phyloP scores from a whole-genome alignment of 495 filamentous ascomycete species.

The Daldinia concentrica region DNA sequence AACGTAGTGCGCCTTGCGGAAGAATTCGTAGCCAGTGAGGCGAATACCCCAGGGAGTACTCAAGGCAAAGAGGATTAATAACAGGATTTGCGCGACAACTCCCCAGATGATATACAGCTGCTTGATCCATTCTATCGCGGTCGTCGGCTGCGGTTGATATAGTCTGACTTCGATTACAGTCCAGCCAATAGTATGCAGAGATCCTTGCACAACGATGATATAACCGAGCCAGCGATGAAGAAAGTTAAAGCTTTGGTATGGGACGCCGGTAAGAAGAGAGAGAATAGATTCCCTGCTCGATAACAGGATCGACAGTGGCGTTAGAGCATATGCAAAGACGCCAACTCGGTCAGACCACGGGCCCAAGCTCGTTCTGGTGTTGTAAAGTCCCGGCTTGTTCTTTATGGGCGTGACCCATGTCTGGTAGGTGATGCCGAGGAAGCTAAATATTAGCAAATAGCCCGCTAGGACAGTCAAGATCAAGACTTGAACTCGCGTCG shows the following conservation, averaged over 20 bases:
- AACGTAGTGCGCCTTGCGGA: slow-evolving; percentile 70
- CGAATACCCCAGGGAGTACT: slow-evolving; percentile 64
- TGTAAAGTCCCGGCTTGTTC: slow-evolving; percentile 53
- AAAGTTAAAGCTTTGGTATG: slow-evolving; percentile 76
- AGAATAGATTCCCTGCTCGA: slow-evolving; percentile 69
- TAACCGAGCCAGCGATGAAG: slow-evolving; percentile 72
- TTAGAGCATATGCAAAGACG: slow-evolving; percentile 71
- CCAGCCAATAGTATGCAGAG: slow-evolving; percentile 74
- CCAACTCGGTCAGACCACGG: slow-evolving; percentile 71
- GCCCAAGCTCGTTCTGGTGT: slow-evolving; percentile 67
- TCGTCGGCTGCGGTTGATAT: slow-evolving; percentile 70
- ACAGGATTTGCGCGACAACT: slow-evolving; percentile 67
- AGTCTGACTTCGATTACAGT: slow-evolving; percentile 66
- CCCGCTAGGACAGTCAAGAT: slow-evolving; percentile 57
- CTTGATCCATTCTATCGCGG: slow-evolving; percentile 60
- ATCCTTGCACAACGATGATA: slow-evolving; percentile 68
- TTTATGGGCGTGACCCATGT: slow-evolving; percentile 69
- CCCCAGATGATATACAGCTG: slow-evolving; percentile 72
- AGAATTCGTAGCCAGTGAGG: slow-evolving; percentile 73
- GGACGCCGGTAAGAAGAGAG: slow-evolving; percentile 68
- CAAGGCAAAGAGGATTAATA: slow-evolving; percentile 63
- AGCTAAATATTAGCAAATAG: slow-evolving; percentile 70
- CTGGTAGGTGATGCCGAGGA: slow-evolving; percentile 67
- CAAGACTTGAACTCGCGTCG: slow-evolving; percentile 53
- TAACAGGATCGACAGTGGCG: slow-evolving; percentile 68